Base-by-base conservation (phyloP, 352 stramenopile species). In the Phytophthora citricola region DNA sequence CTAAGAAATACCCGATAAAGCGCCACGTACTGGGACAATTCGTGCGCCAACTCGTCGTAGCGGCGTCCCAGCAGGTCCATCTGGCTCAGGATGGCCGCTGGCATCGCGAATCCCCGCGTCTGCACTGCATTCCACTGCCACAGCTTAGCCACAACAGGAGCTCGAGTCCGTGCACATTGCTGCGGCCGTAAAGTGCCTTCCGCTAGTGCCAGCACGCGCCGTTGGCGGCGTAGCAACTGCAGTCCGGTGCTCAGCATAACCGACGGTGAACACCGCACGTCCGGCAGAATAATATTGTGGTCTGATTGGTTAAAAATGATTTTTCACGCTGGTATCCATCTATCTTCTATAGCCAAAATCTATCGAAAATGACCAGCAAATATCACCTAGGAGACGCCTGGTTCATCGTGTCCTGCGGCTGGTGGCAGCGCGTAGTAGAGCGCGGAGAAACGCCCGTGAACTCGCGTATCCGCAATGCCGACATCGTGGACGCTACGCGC, bases 61-160 rank as follows among this genome's bases (percentile, higher is more conserved):
- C 85, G 75, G 27, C 63, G 79, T 5, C 79, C 58, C 20, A 93
- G 63, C 47, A 90, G 63, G 8, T 87, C 75, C 79, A 93, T 91
- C 39, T 90, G 85, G 59, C 62, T 90, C 56, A 86, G 17, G 44
- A 93, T 93, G 32, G 85, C 87, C 63, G 81, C 58, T 63, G 89
- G 85, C 75, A 93, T 77, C n/a, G 85, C 81, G 39, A 93, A 83
- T 4, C 55, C 45, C 7, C 82, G 78, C 10, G 54, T 56, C 54
- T 84, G 80, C 43, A 57, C 32, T 36, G 31, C 34, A 59, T 58
- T 65, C 10, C 5, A 45, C 27, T 31, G 58, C 44, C 40, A 54
- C 27, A 65, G 22, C 10, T 44, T 46, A 4, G 15, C n/a, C 6
- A 9, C 27, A 14, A 44, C 34, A 26, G 41, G 34, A 27, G 2